A percentile compares a stretch with the other conserved stretches of the same genome.
phyloP scores from a whole-genome alignment of 164 flowering plant species.

The Aristolochia californica region DNA sequence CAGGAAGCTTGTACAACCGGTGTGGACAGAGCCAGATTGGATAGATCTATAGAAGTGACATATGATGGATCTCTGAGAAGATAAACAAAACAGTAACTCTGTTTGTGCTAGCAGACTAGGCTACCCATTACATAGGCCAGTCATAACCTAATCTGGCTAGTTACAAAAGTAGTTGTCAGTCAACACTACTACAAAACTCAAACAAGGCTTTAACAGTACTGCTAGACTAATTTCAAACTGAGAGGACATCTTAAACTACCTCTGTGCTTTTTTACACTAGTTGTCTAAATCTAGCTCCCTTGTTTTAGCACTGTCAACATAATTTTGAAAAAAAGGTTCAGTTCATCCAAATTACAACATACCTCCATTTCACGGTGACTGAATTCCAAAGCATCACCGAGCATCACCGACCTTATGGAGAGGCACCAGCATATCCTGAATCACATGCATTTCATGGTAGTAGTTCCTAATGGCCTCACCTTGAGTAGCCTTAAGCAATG shows the following conservation, averaged over 20 bases:
- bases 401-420: slow-evolving; percentile 93
- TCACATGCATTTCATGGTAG: slow-evolving; percentile 97
- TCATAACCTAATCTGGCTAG: too few species aligned
- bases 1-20: slow-evolving; percentile 69
- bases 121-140: background rate
- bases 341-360: background rate
- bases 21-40: slow-evolving; percentile 99
- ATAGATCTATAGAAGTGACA: slow-evolving; percentile 42
- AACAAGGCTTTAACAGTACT: too few species aligned
- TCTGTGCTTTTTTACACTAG: too few species aligned
- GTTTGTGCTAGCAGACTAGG: too few species aligned
- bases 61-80: background rate
- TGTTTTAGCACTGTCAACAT: background rate
- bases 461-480: slow-evolving; percentile 97
- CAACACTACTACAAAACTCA: too few species aligned
- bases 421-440: slow-evolving; percentile 99
- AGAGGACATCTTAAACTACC: too few species aligned
- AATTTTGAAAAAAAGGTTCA: background rate
- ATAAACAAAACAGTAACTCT: too few species aligned
- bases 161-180: too few species aligned
- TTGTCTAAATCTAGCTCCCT: too few species aligned
- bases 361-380: slow-evolving; percentile 94
- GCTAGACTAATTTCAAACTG: too few species aligned
- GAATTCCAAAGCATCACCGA: slow-evolving; percentile 90
- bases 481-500: slow-evolving; percentile 93